Evolutionary conservation across 768 basidiomycete genomes (phyloP), one percentile per base, ranked within the genome.

Genomic region (Suillus subaureus): DNA sequence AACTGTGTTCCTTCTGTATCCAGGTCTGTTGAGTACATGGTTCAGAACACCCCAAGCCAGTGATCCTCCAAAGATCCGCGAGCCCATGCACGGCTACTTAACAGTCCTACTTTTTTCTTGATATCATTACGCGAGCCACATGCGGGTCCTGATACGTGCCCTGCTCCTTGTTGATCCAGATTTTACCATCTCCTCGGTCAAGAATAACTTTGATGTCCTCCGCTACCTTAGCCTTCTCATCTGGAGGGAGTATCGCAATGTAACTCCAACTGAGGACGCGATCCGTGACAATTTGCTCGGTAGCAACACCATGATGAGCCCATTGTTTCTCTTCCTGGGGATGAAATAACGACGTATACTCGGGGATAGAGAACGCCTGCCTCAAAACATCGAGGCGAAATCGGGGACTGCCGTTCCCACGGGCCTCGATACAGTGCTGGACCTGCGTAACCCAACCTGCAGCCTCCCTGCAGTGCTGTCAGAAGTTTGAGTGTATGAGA

Each of bases 241-340:
- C 83, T 2, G 83, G 84, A 2, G 83, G 78, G 42, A 90, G 80
- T 26, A 89, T 75, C 0, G 90, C 83, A 54, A 96, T 87, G 75
- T 96, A 97, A 69, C 93, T 94, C 80, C 96, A 97, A 78, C 89
- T 94, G 65, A 81, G 81, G 1, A 88, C 88, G 57, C 95, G 81
- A 61, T 93, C 81, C 45, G 92, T 77, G 6, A 84, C 86, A n/a
- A 79, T 79, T 13, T 90, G 81, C 39, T 82, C 78, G 2, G 86
- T 88, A 0, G 85, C 82, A 9, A 81, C 79, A 13, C 91, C 74
- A 6, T 75, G 69, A 71, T 89, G 88, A 1, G 71, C 65, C 83
- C 86, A 90, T 35, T 77, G 71, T 67, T 83, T 80, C 71, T 92
- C 87, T 66, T 87, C 77, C 0, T 83, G 77, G 0, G 84, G 87